Evolutionary conservation across 1,284 basidiomycete species (phyloP).

Genomic region (Ustilago nuda): DNA sequence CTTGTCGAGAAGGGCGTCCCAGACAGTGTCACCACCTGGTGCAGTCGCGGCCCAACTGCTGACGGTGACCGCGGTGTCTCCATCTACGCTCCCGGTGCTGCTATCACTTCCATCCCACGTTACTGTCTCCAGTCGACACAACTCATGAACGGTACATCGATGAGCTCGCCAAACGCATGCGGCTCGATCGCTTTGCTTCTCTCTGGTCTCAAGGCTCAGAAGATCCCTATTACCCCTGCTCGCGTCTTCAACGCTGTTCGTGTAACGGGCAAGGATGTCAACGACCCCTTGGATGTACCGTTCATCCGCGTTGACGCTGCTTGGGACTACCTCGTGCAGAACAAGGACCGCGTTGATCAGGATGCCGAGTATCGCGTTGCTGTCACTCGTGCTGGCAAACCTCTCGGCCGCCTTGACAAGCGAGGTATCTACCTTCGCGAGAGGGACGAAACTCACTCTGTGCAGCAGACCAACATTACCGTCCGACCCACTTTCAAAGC

Average conservation of each 20-base stretch:
- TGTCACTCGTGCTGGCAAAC: conserved; percentile 66
- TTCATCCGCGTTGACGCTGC: conserved; percentile 68
- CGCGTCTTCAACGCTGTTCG: conserved; percentile 68
- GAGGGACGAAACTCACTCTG: conserved; percentile 55
- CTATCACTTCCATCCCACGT: conserved; percentile 68
- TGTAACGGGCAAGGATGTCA: conserved; percentile 67
- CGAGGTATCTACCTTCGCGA: conserved; percentile 69
- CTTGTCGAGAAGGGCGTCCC: conserved; percentile 67
- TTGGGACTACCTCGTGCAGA: conserved; percentile 66
- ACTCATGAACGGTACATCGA: conserved; percentile 70
- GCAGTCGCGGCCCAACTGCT: conserved; percentile 67
- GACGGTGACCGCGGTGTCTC: conserved; percentile 67
- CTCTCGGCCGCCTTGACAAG: conserved; percentile 51
- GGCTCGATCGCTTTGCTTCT: conserved; percentile 67
- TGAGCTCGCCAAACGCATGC: conserved; percentile 68
- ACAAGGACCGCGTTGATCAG: conserved; percentile 62
- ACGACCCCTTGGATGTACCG: conserved; percentile 67
- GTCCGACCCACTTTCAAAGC: conserved; percentile 64
- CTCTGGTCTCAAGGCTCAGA: conserved; percentile 66
- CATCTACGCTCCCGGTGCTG: conserved; percentile 69
- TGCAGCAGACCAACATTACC: conserved; percentile 64
- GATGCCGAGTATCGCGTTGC: conserved; percentile 67
- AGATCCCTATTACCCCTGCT: conserved; percentile 65
- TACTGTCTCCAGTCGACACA: conserved; percentile 68
- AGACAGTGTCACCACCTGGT: conserved; percentile 69